Percentiles rank a stretch among this genome's conserved stretches.
phyloP scores from a whole-genome alignment of 352 stramenopile species.

The Phytophthora uliginosa region DNA sequence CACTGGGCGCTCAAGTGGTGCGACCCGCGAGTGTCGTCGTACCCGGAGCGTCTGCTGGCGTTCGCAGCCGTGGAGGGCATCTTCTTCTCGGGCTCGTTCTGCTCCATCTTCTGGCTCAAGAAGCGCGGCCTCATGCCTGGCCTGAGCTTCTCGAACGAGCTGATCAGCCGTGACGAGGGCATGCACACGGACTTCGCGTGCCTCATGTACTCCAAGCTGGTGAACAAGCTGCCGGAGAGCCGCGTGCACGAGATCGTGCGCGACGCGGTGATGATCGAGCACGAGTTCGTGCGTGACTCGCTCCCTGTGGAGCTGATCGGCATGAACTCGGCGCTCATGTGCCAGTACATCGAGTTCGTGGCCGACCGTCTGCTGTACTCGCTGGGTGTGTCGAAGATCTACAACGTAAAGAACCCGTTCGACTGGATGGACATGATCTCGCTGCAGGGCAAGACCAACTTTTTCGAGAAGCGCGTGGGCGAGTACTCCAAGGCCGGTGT shows the following conservation, averaged over 20 bases:
- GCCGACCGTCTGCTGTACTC: slow-evolving; percentile 96
- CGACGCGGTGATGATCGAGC: slow-evolving; percentile 97
- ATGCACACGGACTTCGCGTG: slow-evolving; percentile 99
- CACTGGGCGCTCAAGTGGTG: slow-evolving; percentile 88
- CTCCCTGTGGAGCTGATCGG: slow-evolving; percentile 99
- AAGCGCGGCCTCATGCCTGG: slow-evolving; percentile 99
- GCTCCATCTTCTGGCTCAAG: slow-evolving; percentile 99
- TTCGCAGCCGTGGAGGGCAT: slow-evolving; percentile 99
- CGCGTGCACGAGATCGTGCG: slow-evolving; percentile 97
- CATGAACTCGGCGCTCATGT: slow-evolving; percentile 99
- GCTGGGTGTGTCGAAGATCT: slow-evolving; percentile 95
- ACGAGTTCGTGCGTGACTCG: slow-evolving; percentile 98
- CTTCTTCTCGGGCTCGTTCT: slow-evolving; percentile 99
- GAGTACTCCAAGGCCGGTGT: slow-evolving; percentile 99
- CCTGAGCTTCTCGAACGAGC: slow-evolving; percentile 99
- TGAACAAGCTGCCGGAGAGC: slow-evolving; percentile 96
- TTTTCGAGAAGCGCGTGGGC: slow-evolving; percentile 98
- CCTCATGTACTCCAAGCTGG: slow-evolving; percentile 98
- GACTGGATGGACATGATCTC: slow-evolving; percentile 99
- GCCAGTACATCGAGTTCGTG: slow-evolving; percentile 99
- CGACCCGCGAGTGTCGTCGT: slow-evolving; percentile 92
- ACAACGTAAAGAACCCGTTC: slow-evolving; percentile 97
- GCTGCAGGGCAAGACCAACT: slow-evolving; percentile 94
- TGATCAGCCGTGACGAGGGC: slow-evolving; percentile 99
- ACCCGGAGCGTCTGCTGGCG: slow-evolving; percentile 97